Conservation (phyloP, 2,329 filamentous ascomycete species). For the Fulvia fulva region DNA sequence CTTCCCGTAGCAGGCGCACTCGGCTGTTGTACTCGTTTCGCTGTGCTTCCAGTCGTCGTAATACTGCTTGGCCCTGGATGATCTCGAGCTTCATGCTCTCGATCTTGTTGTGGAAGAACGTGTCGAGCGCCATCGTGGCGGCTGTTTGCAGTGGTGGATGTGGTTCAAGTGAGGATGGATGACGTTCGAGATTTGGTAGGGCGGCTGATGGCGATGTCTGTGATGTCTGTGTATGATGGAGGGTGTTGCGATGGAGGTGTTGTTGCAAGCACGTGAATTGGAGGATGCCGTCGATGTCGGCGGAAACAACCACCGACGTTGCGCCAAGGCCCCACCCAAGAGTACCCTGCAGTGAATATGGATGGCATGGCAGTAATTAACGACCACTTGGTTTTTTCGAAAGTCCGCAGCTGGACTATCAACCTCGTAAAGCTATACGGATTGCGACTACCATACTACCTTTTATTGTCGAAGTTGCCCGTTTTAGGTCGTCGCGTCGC, state of each 20-base stretch:
- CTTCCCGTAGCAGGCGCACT: conserved; percentile 88
- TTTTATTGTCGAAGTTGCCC: too few relatives aligned
- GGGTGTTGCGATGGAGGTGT: conserved; percentile 5
- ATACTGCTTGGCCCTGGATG: conserved; percentile 93
- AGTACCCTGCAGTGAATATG: too few relatives aligned
- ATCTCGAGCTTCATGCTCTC: conserved; percentile 99
- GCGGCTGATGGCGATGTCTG: conserved; percentile 1
- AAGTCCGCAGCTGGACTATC: too few relatives aligned
- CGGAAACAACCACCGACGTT: background rate
- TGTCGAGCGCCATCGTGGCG: conserved; percentile 91
- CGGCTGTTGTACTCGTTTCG: conserved; percentile 99
- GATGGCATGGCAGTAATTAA: too few relatives aligned
- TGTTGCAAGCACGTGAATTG: conserved; percentile 6
- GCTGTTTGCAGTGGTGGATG: conserved; percentile 5
- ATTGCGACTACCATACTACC: too few relatives aligned
- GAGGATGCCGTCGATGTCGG: background rate
- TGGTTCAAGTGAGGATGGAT: background rate
- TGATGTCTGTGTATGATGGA: conserved; percentile 5
- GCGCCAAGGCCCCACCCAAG: background rate
- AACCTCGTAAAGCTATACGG: too few relatives aligned
- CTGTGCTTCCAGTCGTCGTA: conserved; percentile 93
- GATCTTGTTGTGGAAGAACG: conserved; percentile 99
- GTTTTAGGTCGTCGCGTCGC: too few relatives aligned
- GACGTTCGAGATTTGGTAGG: background rate
- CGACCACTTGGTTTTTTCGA: too few relatives aligned